Evolutionary conservation across 192 early-diverging fungal species (phyloP), one percentile per base, ranked within the genome.

Genomic region (Funneliformis geosporum): DNA sequence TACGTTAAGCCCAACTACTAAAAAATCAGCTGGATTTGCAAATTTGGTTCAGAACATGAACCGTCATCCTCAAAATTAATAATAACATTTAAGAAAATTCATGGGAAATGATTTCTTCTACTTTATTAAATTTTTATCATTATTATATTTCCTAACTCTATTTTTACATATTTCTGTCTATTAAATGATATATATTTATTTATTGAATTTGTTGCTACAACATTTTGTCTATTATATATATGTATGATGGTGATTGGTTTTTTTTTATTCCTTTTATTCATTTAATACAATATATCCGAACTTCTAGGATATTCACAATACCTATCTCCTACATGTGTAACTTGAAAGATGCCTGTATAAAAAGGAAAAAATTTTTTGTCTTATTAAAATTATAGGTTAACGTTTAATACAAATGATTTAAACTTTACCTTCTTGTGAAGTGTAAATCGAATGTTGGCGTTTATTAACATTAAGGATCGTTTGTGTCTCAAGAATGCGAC

Each of bases 401-500:
- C 8, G 21, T 75, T 25, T 55, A 40, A 16, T 62, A 40, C 21
- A 61, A 60, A 61, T 76, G 33, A 44, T 65, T 25, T 6, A 25
- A 27, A 40, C 21, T 21, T 80, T 79, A 69, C 86, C 86, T 77
- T 83, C 81, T 38, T 75, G 75, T n/a, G 86, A 82, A 18, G 83
- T 84, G 42, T 72, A 82, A 64, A 87, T 83, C 18, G 62, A 73
- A 66, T 87, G 81, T 25, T 77, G 50, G 50, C 84, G 67, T 55
- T 79, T 76, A 44, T 81, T 59, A 33, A 87, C 66, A 71, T 80
- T 78, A 50, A 81, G 55, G 21, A 87, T 80, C 23, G 75, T 70
- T 47, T 85, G 82, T n/a, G 68, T 81, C 73, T 87, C 86, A 16
- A 85, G 33, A 6, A 83, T 80, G 10, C 67, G 62, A 8, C 86